phyloP scores from a whole-genome alignment of 768 basidiomycete genomes.

The Neoboletus brunneissimus region DNA sequence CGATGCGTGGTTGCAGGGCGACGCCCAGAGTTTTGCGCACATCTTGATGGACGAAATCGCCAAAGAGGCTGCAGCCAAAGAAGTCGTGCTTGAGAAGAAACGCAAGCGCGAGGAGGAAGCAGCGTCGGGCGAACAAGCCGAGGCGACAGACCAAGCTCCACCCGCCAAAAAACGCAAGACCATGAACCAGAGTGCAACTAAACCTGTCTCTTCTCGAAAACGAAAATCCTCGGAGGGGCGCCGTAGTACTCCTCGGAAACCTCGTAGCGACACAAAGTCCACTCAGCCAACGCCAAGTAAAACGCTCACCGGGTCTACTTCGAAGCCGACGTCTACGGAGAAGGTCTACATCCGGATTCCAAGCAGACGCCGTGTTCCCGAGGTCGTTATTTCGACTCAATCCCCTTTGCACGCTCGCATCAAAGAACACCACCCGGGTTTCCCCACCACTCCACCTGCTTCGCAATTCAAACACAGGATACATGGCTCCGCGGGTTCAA shows the following conservation, averaged over 20 bases:
- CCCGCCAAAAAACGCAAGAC: conserved; percentile 29
- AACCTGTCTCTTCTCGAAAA: conserved; percentile 18
- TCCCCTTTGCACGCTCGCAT: conserved; percentile 5
- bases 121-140: conserved; percentile 11
- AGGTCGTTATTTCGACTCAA: conserved; percentile 22
- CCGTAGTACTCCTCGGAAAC: conserved; percentile 30
- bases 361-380: conserved; percentile 9
- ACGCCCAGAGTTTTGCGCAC: conserved; percentile 76
- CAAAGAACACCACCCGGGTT: conserved; percentile 13
- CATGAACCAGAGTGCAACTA: conserved; percentile 7
- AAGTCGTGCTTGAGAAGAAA: conserved; percentile 54
- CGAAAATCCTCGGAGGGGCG: conserved; percentile 26
- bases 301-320: conserved; percentile 11
- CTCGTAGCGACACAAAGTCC: conserved; percentile 22
- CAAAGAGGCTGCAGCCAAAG: conserved; percentile 52
- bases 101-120: conserved; percentile 53
- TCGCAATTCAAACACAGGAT: conserved; percentile 23
- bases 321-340: conserved; percentile 21
- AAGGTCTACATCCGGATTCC: conserved; percentile 29
- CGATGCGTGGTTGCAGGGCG: conserved; percentile 86
- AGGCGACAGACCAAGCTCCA: conserved; percentile 10
- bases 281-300: conserved; percentile 17
- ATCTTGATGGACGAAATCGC: conserved; percentile 57
- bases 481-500: conserved; percentile 16
- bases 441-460: conserved; percentile 20